phyloP scores from a whole-genome alignment of 495 filamentous ascomycete genomes.

The Entonaema liquescens region DNA sequence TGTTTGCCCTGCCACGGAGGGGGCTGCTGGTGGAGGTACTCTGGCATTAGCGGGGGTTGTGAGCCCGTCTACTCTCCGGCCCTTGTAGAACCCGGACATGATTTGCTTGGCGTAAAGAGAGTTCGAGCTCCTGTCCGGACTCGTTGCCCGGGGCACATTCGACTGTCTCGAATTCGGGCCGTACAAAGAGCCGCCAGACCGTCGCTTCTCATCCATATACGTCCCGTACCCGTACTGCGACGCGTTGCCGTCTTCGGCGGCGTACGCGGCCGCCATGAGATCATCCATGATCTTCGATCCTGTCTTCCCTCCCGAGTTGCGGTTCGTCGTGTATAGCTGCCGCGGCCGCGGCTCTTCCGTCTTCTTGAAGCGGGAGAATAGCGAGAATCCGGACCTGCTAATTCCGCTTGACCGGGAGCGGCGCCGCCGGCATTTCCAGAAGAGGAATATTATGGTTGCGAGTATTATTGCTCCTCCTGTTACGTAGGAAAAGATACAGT shows the following conservation, averaged over 20 bases:
- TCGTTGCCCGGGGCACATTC: not conserved
- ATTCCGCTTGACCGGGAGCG: too few species aligned
- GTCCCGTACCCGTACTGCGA: conserved; percentile 20
- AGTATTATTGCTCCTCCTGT: conserved; percentile 21
- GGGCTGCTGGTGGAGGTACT: conserved; percentile 30
- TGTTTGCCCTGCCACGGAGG: conserved; percentile 33
- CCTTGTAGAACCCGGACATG: conserved; percentile 35
- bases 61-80: conserved; percentile 6
- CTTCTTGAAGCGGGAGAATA: conserved; percentile 16
- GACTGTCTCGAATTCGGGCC: not conserved
- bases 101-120: conserved; percentile 37
- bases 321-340: not conserved
- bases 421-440: conserved; percentile 29
- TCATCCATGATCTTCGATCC: conserved; percentile 47
- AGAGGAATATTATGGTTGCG: conserved; percentile 22
- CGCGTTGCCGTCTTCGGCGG: conserved; percentile 44
- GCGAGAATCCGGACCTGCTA: not conserved
- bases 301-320: conserved; percentile 13
- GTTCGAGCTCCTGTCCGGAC: conserved; percentile 2
- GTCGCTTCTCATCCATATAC: conserved; percentile 24
- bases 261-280: conserved; percentile 46
- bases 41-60: conserved; percentile 17
- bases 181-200: not conserved
- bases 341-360: conserved; percentile 14
- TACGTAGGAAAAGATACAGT: too few species aligned